These are phyloP conservation scores for Chernovozyma aurita DNA, from an alignment of 1,139 yeast species.

Conservation along the genomic window DNA sequence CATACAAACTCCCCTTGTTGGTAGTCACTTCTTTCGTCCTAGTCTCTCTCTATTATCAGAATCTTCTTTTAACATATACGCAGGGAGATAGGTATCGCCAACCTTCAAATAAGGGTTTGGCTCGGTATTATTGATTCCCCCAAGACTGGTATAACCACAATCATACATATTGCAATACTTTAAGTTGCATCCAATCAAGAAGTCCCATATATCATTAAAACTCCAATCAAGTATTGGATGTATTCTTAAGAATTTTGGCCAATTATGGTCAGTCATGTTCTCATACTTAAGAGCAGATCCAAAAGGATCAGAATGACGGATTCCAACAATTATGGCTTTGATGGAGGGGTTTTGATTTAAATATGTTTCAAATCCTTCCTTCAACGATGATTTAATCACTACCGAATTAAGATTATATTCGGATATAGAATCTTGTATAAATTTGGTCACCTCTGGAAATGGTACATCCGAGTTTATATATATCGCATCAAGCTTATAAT, in stretches of 20 bases:
- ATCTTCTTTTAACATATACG: conserved; percentile 57
- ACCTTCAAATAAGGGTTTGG: conserved; percentile 57
- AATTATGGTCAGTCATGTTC: conserved; percentile 72
- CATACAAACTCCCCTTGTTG: too few relatives aligned
- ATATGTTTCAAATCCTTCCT: conserved; percentile 61
- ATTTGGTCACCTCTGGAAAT: conserved; percentile 53
- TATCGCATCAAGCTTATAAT: conserved; percentile 49
- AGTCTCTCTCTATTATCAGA: conserved; percentile 52
- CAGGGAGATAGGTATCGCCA: conserved; percentile 48
- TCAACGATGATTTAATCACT: conserved; percentile 47
- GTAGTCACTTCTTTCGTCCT: conserved; percentile 24
- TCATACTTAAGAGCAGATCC: conserved; percentile 51
- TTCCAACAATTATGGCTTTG: conserved; percentile 73
- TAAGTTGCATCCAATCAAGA: conserved; percentile 45
- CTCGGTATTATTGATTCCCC: conserved; percentile 64
- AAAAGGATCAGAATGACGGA: conserved; percentile 76
- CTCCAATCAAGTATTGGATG: conserved; percentile 85
- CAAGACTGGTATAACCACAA: conserved; percentile 75
- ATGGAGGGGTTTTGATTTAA: conserved; percentile 43
- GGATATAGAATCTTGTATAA: conserved; percentile 38
- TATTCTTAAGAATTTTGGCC: conserved; percentile 80
- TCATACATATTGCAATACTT: conserved; percentile 72
- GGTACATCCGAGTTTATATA: conserved; percentile 68
- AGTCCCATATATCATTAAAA: conserved; percentile 74
- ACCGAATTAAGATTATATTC: conserved; percentile 44